Evolutionary conservation across 805 yeast species (phyloP).

Genomic region (Yarrowia keelungensis): DNA sequence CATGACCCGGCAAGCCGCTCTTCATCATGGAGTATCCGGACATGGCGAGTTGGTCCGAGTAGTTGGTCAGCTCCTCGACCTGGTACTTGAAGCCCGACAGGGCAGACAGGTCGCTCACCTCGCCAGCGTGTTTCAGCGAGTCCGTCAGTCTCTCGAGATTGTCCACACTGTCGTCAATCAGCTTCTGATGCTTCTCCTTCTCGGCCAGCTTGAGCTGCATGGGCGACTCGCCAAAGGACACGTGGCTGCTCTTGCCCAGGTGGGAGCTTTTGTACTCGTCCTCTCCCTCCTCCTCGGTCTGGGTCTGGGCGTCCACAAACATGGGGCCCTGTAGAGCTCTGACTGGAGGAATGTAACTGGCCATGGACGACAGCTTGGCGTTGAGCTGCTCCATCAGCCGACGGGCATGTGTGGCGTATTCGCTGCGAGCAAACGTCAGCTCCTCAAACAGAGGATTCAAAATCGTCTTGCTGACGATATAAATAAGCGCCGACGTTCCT

Average conservation of each 20-base stretch:
- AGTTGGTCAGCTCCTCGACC: slow-evolving; percentile 34
- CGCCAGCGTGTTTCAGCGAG: slow-evolving; percentile 13
- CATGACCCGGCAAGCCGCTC: slow-evolving; percentile 24
- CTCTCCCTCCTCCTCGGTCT: slow-evolving; percentile 42
- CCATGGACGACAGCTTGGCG: slow-evolving; percentile 42
- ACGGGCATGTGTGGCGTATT: slow-evolving; percentile 46
- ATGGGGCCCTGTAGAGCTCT: slow-evolving; percentile 38
- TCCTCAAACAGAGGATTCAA: slow-evolving; percentile 49
- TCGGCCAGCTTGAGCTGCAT: slow-evolving; percentile 32
- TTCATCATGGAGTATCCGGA: slow-evolving; percentile 25
- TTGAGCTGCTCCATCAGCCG: slow-evolving; percentile 45
- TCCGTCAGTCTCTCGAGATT: slow-evolving; percentile 20
- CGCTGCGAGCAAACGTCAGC: slow-evolving; percentile 48
- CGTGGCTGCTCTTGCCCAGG: slow-evolving; percentile 7
- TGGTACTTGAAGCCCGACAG: slow-evolving; percentile 30
- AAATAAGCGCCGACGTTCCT: slow-evolving; percentile 47
- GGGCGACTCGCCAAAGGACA: slow-evolving; percentile 22
- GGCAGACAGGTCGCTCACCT: slow-evolving; percentile 14
- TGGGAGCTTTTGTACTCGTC: background rate
- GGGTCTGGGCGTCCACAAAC: slow-evolving; percentile 46
- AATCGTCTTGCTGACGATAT: slow-evolving; percentile 47
- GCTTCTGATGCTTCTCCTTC: slow-evolving; percentile 18
- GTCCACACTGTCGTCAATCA: slow-evolving; percentile 22
- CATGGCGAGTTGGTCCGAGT: slow-evolving; percentile 35
- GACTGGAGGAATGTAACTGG: slow-evolving; percentile 44